These are phyloP conservation scores for Talinum fruticosum DNA, from an alignment of 148 eudicot genomes.

Conservation along the genomic window DNA sequence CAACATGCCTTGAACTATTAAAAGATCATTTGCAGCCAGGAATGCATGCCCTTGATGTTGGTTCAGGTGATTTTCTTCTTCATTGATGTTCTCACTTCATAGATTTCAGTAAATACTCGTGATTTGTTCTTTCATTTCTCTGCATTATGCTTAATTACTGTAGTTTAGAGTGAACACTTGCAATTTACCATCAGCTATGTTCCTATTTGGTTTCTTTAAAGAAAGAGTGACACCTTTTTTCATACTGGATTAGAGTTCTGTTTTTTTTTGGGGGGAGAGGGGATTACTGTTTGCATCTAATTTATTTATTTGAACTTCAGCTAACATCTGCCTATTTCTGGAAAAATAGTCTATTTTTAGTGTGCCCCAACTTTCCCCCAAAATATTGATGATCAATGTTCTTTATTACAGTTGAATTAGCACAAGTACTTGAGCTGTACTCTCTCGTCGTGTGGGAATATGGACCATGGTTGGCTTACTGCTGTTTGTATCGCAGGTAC, in stretches of 20 bases:
- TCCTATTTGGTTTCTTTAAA: not conserved
- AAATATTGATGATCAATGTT: too few species aligned
- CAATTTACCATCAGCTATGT: not conserved
- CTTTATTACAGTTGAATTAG: too few species aligned
- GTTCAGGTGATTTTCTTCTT: conserved; percentile 60
- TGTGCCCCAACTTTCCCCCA: too few species aligned
- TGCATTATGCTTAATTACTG: not conserved
- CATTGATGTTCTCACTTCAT: not conserved
- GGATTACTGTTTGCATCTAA: too few species aligned
- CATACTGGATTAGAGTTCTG: not conserved
- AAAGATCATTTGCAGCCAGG: conserved; percentile 82
- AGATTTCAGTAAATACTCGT: not conserved
- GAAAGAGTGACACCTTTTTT: not conserved
- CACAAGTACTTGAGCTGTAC: too few species aligned
- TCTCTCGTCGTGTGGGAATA: not conserved
- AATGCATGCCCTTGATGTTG: conserved; percentile 93
- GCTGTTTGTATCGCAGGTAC: conserved; percentile 52
- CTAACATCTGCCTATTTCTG: too few species aligned
- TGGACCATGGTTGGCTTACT: not conserved
- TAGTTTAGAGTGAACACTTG: too few species aligned
- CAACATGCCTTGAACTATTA: conserved; percentile 80
- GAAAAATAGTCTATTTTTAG: too few species aligned
- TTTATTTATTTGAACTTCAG: too few species aligned
- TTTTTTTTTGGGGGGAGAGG: too few species aligned
- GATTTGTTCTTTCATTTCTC: not conserved